Conservation (phyloP, 2,329 filamentous ascomycete species). For the Ophiobolus disseminans region DNA sequence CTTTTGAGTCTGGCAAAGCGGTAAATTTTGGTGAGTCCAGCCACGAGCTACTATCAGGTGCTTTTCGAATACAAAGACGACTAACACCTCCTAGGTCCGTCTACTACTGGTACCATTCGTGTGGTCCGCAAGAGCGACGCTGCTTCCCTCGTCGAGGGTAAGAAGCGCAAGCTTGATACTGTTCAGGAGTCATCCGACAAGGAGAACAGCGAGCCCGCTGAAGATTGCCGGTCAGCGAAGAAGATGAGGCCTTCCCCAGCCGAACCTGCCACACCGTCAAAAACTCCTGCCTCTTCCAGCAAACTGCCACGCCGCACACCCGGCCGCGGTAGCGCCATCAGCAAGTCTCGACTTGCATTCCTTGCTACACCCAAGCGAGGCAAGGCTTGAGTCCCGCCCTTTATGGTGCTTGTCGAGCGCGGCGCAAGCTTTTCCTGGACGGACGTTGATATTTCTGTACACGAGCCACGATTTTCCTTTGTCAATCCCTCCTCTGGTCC, state of each 20-base stretch:
- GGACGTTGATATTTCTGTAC: background rate
- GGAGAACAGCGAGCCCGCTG: conserved; percentile 49
- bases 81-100: conserved; percentile 32
- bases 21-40: conserved; percentile 50
- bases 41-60: conserved; percentile 2
- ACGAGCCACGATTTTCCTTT: conserved; percentile 11
- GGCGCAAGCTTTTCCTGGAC: too few species aligned
- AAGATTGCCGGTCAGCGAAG: conserved; percentile 42
- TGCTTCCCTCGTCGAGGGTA: conserved; percentile 37
- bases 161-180: conserved; percentile 56
- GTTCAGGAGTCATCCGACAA: conserved; percentile 50
- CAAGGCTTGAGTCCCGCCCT: conserved; percentile 28
- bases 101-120: conserved; percentile 49
- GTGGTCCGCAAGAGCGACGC: conserved; percentile 55
- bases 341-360: conserved; percentile 47
- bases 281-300: conserved; percentile 37
- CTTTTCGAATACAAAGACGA: background rate
- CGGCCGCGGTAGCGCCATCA: conserved; percentile 40
- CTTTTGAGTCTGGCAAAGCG: conserved; percentile 55
- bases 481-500: background rate
- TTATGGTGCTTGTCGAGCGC: too few species aligned
- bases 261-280: conserved; percentile 32
- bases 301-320: conserved; percentile 42
- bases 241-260: conserved; percentile 40
- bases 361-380: conserved; percentile 49